Conservation (phyloP, 768 basidiomycete genomes). For the Tylopilus sp. region DNA sequence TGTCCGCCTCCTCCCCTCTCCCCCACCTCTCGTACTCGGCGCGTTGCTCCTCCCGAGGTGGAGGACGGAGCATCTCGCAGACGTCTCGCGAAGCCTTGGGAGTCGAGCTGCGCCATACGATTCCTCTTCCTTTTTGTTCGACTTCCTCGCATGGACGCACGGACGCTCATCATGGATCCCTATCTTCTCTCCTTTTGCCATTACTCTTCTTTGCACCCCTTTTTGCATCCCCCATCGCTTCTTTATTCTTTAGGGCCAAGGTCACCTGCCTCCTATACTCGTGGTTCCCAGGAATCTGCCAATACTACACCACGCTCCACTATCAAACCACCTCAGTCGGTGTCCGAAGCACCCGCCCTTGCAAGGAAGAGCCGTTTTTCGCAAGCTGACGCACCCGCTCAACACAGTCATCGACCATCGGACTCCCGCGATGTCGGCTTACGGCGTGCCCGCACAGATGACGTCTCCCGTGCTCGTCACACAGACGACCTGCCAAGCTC, state of each 20-base stretch:
- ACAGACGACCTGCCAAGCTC: slow-evolving; percentile 19
- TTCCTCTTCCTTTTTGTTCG: slow-evolving; percentile 35
- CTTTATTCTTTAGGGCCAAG: slow-evolving; percentile 42
- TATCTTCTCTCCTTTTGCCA: slow-evolving; percentile 30
- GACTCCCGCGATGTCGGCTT: slow-evolving; percentile 15
- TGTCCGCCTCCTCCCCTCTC: slow-evolving; percentile 42
- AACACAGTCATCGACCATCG: slow-evolving; percentile 9
- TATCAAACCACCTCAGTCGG: slow-evolving; percentile 16
- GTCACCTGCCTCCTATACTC: slow-evolving; percentile 35
- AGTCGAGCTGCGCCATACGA: slow-evolving; percentile 36
- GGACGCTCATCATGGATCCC: slow-evolving; percentile 41
- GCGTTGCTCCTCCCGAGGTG: slow-evolving; percentile 38
- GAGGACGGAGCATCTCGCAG: slow-evolving; percentile 32
- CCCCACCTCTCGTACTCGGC: slow-evolving; percentile 35
- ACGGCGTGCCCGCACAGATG: slow-evolving; percentile 21
- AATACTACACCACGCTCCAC: slow-evolving; percentile 7
- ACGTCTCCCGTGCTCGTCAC: slow-evolving; percentile 8
- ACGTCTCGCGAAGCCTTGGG: slow-evolving; percentile 46
- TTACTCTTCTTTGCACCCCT: slow-evolving; percentile 28
- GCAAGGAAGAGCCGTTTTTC: slow-evolving; percentile 23
- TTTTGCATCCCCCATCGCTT: slow-evolving; percentile 28
- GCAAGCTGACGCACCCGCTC: slow-evolving; percentile 16
- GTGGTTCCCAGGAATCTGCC: slow-evolving; percentile 27
- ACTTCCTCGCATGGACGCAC: slow-evolving; percentile 39
- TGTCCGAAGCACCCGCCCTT: slow-evolving; percentile 4